These are phyloP conservation scores for Athelia psychrophila DNA, from an alignment of 1,284 basidiomycete genomes.

Conservation along the genomic window DNA sequence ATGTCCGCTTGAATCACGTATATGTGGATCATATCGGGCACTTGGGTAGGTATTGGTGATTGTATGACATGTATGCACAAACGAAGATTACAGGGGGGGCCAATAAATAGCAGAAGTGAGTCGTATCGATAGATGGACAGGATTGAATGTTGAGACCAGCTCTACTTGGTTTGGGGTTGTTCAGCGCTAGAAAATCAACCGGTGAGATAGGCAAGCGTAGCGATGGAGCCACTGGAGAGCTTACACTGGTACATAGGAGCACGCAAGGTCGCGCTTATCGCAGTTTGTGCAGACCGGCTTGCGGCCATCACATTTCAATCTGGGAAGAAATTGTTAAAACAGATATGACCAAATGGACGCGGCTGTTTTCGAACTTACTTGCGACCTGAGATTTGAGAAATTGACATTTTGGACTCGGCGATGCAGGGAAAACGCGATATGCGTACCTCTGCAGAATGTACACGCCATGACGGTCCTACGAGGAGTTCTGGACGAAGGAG, in stretches of 20 bases:
- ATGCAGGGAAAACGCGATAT: constrained; percentile 5
- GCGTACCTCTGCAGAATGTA: constrained; percentile 53
- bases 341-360: too few relatives aligned
- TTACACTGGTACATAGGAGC: constrained; percentile 53
- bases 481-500: constrained; percentile 35
- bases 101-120: too few relatives aligned
- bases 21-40: too few relatives aligned
- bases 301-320: constrained; percentile 55
- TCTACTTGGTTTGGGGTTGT: constrained; percentile 30
- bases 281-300: constrained; percentile 55
- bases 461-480: constrained; percentile 56
- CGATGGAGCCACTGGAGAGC: constrained; percentile 18
- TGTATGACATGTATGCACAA: too few relatives aligned
- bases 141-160: too few relatives aligned
- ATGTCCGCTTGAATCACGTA: too few relatives aligned
- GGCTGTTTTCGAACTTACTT: too few relatives aligned
- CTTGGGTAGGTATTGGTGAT: too few relatives aligned
- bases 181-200: constrained; percentile 28
- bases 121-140: too few relatives aligned
- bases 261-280: constrained; percentile 43
- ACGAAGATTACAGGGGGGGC: too few relatives aligned
- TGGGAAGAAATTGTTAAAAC: too few relatives aligned
- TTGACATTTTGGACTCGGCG: background rate
- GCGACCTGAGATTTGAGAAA: constrained; percentile 37
- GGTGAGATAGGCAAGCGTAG: constrained; percentile 1